Evolutionary conservation across 139 green algal species (phyloP).

Genomic region (Picochlorum sp.): DNA sequence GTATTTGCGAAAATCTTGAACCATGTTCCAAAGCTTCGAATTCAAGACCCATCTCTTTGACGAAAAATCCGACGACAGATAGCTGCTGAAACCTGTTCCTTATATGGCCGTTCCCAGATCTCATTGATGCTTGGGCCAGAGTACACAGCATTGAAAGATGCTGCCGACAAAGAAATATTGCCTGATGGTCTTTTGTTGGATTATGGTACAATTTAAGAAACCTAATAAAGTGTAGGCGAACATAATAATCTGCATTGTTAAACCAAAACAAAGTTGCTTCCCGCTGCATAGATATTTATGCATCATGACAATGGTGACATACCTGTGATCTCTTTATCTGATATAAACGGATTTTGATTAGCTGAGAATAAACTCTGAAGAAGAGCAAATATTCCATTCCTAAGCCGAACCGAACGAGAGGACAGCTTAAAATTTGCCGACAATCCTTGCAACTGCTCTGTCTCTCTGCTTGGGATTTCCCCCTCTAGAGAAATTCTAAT

Average conservation of each 20-base stretch:
- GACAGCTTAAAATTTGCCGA: not conserved
- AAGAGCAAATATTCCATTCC: slow-evolving; percentile 20
- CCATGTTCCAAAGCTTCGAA: slow-evolving; percentile 21
- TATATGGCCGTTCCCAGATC: not conserved
- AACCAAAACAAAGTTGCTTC: not conserved
- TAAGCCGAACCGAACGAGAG: slow-evolving; percentile 8
- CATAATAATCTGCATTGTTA: slow-evolving; percentile 28
- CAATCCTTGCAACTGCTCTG: too few relatives aligned
- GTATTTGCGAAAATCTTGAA: not conserved
- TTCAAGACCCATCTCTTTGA: slow-evolving; percentile 43
- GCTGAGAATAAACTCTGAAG: slow-evolving; percentile 17
- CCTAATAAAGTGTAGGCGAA: slow-evolving; percentile 35
- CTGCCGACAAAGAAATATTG: slow-evolving; percentile 22
- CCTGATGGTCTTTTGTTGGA: slow-evolving; percentile 25
- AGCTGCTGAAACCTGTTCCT: slow-evolving; percentile 35
- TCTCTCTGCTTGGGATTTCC: not conserved
- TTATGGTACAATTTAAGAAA: slow-evolving; percentile 42
- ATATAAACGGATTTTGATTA: slow-evolving; percentile 28
- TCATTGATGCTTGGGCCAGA: slow-evolving; percentile 16
- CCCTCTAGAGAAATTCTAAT: not conserved
- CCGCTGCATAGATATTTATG: too few relatives aligned
- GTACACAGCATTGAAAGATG: slow-evolving; percentile 30
- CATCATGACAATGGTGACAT: not conserved
- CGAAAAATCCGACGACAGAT: slow-evolving; percentile 41
- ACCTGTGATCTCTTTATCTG: slow-evolving; percentile 22